Base-by-base conservation (phyloP, 2,329 filamentous ascomycete species). In the Clathrospora elynae region DNA sequence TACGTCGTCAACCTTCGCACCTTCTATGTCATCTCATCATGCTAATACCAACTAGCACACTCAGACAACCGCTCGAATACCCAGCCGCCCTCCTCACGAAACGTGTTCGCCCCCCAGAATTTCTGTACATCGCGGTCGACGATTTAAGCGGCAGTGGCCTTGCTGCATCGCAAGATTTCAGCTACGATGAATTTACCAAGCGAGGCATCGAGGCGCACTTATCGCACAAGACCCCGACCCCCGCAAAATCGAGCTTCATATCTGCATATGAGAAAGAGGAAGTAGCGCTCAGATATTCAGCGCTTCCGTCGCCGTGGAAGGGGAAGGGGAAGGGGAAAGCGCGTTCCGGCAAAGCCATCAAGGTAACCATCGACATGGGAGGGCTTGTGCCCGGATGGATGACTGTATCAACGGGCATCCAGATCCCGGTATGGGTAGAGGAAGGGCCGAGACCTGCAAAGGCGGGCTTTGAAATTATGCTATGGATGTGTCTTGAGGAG, bases 401-500 rank as follows among this genome's bases (percentile, higher is more conserved):
- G 22, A 16, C n/a, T 22, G 24, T 20, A 5, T 9, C 32, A 14
- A n/a, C n/a, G 9, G 19, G n/a, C 4, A 8, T 22, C 6, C 19
- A 32, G 5, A 13, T 51, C 2, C 49, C 45, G 11, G 37, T 42
- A 22, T 51, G 45, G 49, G 18, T 51, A 1, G 26, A 49, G 4
- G 16, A 40, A 11, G 41, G n/a, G 8, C 13, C 32, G 6, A 23
- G 36, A 6, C 44, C 35, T 7, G 37, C 2, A 42, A 18, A 30
- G 39, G 29, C 5, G 39, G n/a, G n/a, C n/a, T 35, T 30, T 14
- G 31, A 41, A n/a, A 32, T 29, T 4, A 32, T 29, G 3, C 16
- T 51, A 7, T 51, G 44, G 48, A 42, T 49, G 3, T 46, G 44
- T 19, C 11, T 54, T 5, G 38, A 32, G 2, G 51, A 54, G 29